A percentile compares a stretch with the other conserved stretches of the same genome.
Conservation (phyloP, 2,329 filamentous ascomycete species). For the Xylariaceae sp. region DNA sequence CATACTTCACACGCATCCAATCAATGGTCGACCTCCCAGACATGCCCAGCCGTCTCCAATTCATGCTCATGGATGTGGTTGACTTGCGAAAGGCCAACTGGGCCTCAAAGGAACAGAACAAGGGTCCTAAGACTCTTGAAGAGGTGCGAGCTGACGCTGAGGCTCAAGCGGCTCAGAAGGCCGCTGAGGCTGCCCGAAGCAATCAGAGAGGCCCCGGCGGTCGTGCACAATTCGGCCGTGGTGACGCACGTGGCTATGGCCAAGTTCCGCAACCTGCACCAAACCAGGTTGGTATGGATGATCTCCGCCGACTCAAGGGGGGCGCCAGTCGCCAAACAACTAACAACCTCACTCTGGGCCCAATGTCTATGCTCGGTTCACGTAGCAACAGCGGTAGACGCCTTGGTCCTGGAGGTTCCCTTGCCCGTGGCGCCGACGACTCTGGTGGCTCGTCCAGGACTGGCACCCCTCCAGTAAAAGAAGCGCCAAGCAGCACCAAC, state of each 20-base stretch:
- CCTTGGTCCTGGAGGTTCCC: conserved; percentile 69
- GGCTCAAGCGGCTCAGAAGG: conserved; percentile 74
- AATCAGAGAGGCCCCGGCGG: conserved; percentile 66
- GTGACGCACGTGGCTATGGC: conserved; percentile 82
- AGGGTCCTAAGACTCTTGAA: conserved; percentile 94
- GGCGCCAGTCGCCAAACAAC: conserved; percentile 55
- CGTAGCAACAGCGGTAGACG: conserved; percentile 86
- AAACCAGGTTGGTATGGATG: conserved; percentile 87
- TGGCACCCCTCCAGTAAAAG: conserved; percentile 71
- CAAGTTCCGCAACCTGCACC: conserved; percentile 67
- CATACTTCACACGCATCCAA: conserved; percentile 87
- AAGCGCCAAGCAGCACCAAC: conserved; percentile 68
- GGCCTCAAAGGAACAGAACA: conserved; percentile 83
- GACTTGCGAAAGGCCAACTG: conserved; percentile 77
- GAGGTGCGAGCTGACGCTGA: conserved; percentile 83
- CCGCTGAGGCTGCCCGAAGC: conserved; percentile 63
- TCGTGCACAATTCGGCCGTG: conserved; percentile 71
- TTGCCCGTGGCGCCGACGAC: conserved; percentile 74
- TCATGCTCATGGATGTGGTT: conserved; percentile 94
- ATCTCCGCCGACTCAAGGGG: conserved; percentile 77
- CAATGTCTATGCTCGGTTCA: conserved; percentile 82
- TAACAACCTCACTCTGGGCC: conserved; percentile 67
- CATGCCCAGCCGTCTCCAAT: conserved; percentile 81
- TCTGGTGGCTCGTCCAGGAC: conserved; percentile 85
- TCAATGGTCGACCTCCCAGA: conserved; percentile 75